Percentiles rank a stretch among this genome's conserved stretches.
Evolutionary conservation across 2,329 filamentous ascomycete genomes (phyloP).

Genomic region (Aspergillus aculeatus): DNA sequence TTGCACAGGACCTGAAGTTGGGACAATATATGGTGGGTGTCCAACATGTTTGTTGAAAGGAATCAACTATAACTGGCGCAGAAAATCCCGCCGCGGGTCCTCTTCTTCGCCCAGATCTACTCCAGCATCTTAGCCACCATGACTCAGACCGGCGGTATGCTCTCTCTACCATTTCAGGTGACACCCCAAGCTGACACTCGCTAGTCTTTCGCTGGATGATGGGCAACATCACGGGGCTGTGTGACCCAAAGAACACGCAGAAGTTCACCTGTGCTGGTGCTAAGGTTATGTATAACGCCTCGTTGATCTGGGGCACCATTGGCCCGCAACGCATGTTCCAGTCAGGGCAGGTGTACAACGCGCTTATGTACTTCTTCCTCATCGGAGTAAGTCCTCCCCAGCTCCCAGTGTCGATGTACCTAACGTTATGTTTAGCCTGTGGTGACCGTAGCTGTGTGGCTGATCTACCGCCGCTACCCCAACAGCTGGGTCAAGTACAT

Average conservation of each 20-base stretch:
- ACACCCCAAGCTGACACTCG: background rate
- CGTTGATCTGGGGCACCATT: constrained; percentile 36
- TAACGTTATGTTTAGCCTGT: constrained; percentile 20
- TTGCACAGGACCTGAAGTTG: constrained; percentile 33
- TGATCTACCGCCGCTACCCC: constrained; percentile 30
- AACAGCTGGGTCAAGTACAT: constrained; percentile 33
- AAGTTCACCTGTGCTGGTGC: constrained; percentile 35
- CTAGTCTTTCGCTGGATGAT: constrained; percentile 34
- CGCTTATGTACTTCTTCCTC: constrained; percentile 33
- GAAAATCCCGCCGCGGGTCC: constrained; percentile 32
- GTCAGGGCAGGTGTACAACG: constrained; percentile 30
- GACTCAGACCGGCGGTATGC: constrained; percentile 33
- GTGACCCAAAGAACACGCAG: constrained; percentile 29
- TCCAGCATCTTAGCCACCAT: constrained; percentile 33
- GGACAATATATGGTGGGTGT: constrained; percentile 32
- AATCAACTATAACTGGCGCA: background rate
- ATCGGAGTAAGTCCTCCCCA: constrained; percentile 24
- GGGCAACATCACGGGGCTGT: constrained; percentile 30
- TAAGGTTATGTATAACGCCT: constrained; percentile 36
- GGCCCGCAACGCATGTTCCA: constrained; percentile 36
- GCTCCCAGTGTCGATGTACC: background rate
- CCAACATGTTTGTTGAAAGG: too few relatives aligned
- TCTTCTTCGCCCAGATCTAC: constrained; percentile 37
- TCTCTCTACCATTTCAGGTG: background rate
- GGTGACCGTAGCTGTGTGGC: constrained; percentile 30